Conservation (phyloP, 352 stramenopile species). For the Elongisporangium anandrum region DNA sequence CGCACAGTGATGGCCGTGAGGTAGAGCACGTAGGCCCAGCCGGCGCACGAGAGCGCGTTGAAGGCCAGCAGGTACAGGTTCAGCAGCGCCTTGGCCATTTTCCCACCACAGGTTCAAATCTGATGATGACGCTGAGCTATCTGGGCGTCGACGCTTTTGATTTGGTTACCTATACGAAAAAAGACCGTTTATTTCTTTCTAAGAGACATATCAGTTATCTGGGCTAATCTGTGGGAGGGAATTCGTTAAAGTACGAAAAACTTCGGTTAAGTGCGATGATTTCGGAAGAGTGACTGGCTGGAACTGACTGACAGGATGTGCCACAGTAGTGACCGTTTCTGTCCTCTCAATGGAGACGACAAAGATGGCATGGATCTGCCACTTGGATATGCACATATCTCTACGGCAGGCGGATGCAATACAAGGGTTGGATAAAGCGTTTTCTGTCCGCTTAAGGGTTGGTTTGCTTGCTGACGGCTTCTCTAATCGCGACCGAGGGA, state of each 20-base stretch:
- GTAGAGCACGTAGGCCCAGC: slow-evolving; percentile 74
- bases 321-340: background rate
- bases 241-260: too few relatives aligned
- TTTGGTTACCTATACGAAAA: background rate
- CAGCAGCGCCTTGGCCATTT: slow-evolving; percentile 62
- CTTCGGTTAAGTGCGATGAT: background rate
- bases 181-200: too few relatives aligned
- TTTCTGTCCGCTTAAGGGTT: background rate
- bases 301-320: background rate
- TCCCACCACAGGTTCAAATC: background rate
- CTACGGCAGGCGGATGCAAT: background rate
- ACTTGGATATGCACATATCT: background rate
- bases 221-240: too few relatives aligned
- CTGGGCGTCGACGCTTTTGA: background rate
- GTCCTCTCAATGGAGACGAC: background rate
- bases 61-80: slow-evolving; percentile 74
- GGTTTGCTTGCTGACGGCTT: background rate
- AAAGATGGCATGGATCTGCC: slow-evolving; percentile 3
- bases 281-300: background rate
- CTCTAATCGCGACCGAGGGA: slow-evolving; percentile 70
- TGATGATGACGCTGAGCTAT: background rate
- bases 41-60: slow-evolving; percentile 60
- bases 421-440: background rate
- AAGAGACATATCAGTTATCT: too few relatives aligned
- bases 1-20: slow-evolving; percentile 52